Base-by-base conservation (phyloP, 345 rosid species). In the Gossypium herbaceum region DNA sequence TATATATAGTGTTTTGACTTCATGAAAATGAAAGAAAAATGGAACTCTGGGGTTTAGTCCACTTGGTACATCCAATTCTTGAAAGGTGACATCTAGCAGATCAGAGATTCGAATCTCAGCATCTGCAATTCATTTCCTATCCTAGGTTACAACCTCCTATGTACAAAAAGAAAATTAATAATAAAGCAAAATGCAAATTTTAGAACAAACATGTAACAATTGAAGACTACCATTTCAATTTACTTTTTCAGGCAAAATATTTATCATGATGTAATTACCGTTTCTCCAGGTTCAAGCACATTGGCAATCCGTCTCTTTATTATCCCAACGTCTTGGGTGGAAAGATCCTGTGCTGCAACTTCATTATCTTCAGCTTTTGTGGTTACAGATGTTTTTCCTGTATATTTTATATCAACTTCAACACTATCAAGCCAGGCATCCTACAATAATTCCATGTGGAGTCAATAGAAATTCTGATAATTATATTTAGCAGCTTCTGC, bases 391-490 rank as follows among this genome's bases (percentile, higher is more conserved):
- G 77, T 81, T 55, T 76, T 80, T 55, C 87, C 90, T 74, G 84
- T 80, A 84, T 82, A 79, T 77, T 83, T 81, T 51, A 88, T 81
- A 79, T 86, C 84, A 41, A 57, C 82, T 51, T 86, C 97, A 83
- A 92, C 77, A 76, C 89, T 89, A 79, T 96, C 99, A 78, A 96
- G 92, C 99, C 99, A 96, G 25, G 99, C 93, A 86, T 96, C 99
- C 99, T 96, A 84, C 79, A 84, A 80, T 54, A 82, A 73, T 22
- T 71, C 66, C 54, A 79, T 56, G 77, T 27, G 59, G 72, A 78
- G 55, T 43, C 70, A 22, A n/a, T 70, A 73, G 17, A 61, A 73
- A 63, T 54, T 58, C 29, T 13, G 16, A 63, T 51, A 59, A 74
- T n/a, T 47, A 54, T 9, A 25, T 24, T 71, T 62, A 61, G 72